Conservation (phyloP, 345 rosid genomes). For the Brassica nigra region DNA sequence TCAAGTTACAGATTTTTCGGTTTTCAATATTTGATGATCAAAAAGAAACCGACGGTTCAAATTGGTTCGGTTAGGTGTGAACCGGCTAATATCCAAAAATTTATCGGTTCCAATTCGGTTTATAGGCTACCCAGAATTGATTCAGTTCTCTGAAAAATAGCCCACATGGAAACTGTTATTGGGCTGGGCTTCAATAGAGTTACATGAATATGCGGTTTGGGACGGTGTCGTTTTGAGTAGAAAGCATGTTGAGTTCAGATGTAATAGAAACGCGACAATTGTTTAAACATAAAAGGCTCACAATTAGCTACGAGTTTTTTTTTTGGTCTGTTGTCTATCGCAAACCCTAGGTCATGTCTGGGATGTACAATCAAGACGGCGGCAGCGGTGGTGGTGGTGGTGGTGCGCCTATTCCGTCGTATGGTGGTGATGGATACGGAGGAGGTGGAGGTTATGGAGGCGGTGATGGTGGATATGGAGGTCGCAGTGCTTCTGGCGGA, state of each 20-base stretch:
- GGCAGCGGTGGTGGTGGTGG: slow-evolving; percentile 12
- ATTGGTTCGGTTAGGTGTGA: background rate
- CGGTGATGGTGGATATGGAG: slow-evolving; percentile 43
- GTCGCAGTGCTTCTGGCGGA: slow-evolving; percentile 49
- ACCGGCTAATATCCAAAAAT: background rate
- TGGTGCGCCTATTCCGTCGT: slow-evolving; percentile 45
- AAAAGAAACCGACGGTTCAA: background rate
- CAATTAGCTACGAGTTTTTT: background rate
- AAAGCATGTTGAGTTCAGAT: background rate
- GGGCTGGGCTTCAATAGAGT: background rate
- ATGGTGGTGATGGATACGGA: slow-evolving; percentile 47
- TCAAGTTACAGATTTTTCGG: background rate
- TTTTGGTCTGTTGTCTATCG: background rate
- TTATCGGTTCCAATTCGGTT: background rate
- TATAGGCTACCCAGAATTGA: background rate
- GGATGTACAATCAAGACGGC: background rate
- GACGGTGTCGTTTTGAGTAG: background rate
- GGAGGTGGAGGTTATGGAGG: slow-evolving; percentile 38
- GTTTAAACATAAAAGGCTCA: background rate
- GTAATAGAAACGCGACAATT: background rate
- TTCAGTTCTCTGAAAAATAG: background rate
- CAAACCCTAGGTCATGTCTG: slow-evolving; percentile 1
- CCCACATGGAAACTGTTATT: background rate
- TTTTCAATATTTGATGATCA: background rate
- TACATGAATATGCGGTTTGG: background rate